Conservation (phyloP, 129 eudicot species). For the Helichrysum umbraculigerum region DNA sequence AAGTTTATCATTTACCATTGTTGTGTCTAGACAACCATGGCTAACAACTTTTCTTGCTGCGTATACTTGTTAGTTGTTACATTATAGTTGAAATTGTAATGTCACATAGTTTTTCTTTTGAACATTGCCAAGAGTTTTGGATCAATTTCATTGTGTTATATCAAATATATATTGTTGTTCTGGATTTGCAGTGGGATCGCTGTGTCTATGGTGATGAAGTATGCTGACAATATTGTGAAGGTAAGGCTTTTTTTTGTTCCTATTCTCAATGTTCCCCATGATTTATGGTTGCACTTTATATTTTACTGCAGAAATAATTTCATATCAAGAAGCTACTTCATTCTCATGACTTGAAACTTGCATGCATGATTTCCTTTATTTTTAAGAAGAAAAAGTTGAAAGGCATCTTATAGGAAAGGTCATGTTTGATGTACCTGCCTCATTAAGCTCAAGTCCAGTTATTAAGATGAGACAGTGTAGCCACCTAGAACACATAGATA, state of each 20-base stretch:
- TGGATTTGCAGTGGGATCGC: slow-evolving; percentile 83
- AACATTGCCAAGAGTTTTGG: slow-evolving; percentile 1
- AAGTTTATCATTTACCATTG: too few species aligned
- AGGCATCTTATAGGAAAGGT: neutral
- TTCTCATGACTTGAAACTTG: slow-evolving; percentile 1
- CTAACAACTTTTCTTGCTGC: too few species aligned
- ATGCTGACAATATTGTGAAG: slow-evolving; percentile 99
- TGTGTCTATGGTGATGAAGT: slow-evolving; percentile 99
- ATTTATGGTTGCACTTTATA: neutral
- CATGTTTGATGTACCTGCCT: slow-evolving; percentile 5
- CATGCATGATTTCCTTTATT: slow-evolving; percentile 2
- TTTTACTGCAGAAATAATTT: neutral
- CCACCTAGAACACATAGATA: too few species aligned
- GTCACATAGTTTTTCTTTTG: slow-evolving; percentile 9
- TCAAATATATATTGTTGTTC: slow-evolving; percentile 5
- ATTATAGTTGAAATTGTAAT: neutral
- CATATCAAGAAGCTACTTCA: neutral
- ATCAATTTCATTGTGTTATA: neutral
- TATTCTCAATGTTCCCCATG: slow-evolving; percentile 10
- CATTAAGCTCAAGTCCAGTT: neutral
- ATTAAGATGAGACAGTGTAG: neutral
- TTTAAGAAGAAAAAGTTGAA: neutral
- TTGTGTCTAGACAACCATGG: too few species aligned
- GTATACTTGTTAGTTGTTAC: too few species aligned
- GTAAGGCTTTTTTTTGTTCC: slow-evolving; percentile 35